Base-by-base conservation (phyloP, 2,329 filamentous ascomycete species). In the Geosmithia putterillii region DNA sequence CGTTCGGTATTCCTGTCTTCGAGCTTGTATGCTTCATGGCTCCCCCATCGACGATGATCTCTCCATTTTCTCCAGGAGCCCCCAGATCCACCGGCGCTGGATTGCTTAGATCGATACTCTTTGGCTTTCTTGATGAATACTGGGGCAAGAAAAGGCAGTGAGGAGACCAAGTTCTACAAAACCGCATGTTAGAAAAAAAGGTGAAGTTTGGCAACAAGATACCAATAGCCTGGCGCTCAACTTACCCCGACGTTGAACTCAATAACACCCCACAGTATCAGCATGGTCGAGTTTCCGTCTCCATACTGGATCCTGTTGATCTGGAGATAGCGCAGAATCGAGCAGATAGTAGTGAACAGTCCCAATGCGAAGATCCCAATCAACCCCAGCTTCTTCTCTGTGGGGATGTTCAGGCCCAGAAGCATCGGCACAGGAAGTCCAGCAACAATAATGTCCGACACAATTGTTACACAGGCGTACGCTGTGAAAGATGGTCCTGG, bases 161-260 rank as follows among this genome's bases (percentile, higher is more conserved):
- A 68, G 0, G 66, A 69, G 7, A 69, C 65, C 49, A 69, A 64
- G 49, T 69, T 69, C 65, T 69, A 43, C 0, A 28, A 10, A 25
- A 10, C 10, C 40, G 19, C 25, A 10, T 17, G 32, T 28, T 9
- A 22, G 15, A 19, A 39, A 17, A 12, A 37, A 9, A 37, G 32
- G 23, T 14, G 17, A 10, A 38, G 22, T 18, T 6, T 38, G 34
- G 12, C 4, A 42, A 12, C 7, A n/a, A 14, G 9, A 2, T 7
- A 20, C 2, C 15, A 17, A 4, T 32, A 44, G 42, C 18, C 17
- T 4, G 21, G 51, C 69, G 4, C 10, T 32, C 10, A 32, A 32
- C 28, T 52, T 62, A 74, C 71, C 10, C 73, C 72, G 23, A 75
- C 65, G 48, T 76, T 75, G 54, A 76, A 71, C 51, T 76, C 73